Evolutionary conservation across 1,284 basidiomycete species (phyloP).

Genomic region (Laetiporus sulphureus): DNA sequence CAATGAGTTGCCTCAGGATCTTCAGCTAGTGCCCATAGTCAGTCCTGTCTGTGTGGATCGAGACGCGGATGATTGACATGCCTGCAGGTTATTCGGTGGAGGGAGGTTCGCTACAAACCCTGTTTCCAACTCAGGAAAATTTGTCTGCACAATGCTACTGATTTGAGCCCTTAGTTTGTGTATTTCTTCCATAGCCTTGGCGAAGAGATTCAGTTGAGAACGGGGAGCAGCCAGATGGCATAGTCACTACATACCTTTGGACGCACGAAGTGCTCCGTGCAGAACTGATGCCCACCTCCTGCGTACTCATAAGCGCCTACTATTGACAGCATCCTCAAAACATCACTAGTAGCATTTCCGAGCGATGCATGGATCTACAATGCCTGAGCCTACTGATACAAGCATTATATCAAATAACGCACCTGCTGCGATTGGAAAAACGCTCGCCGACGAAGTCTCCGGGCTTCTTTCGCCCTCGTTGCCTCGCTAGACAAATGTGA

Average conservation of each 20-base stretch:
- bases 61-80: constrained; percentile 23
- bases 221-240: background rate
- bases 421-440: constrained; percentile 83
- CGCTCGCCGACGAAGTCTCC: constrained; percentile 57
- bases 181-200: constrained; percentile 98
- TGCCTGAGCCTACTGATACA: background rate
- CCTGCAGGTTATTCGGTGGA: constrained; percentile 75
- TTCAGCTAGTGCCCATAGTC: constrained; percentile 56
- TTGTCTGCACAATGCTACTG: constrained; percentile 70
- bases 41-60: constrained; percentile 4
- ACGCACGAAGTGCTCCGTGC: constrained; percentile 86
- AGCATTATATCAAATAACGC: constrained; percentile 14
- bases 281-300: constrained; percentile 76
- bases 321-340: constrained; percentile 85
- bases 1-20: constrained; percentile 82
- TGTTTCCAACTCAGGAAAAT: constrained; percentile 57
- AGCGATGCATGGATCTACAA: constrained; percentile 70
- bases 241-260: constrained; percentile 57
- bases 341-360: constrained; percentile 82
- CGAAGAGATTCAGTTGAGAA: constrained; percentile 1
- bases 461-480: constrained; percentile 61
- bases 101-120: constrained; percentile 54
- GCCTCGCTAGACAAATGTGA: constrained; percentile 53
- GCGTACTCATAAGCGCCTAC: constrained; percentile 96
- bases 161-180: constrained; percentile 95